Base-by-base conservation (phyloP, 116 monocot species). In the Thalassia testudinum region DNA sequence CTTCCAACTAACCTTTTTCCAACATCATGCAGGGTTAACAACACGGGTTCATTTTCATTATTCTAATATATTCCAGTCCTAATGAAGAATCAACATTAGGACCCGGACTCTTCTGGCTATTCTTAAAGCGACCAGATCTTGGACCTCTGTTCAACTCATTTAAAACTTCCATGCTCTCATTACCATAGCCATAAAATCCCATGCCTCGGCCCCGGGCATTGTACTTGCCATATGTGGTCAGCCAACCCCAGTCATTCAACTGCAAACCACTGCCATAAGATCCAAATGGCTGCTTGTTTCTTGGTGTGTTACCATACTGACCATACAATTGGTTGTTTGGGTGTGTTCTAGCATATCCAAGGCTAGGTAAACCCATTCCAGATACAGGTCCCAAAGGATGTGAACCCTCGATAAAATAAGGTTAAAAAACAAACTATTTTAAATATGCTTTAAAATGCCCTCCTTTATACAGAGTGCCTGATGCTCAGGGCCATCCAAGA, bases 71-170 rank as follows among this genome's bases (percentile, higher is more conserved):
- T n/a, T n/a, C n/a, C n/a, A n/a, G n/a, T n/a, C n/a, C n/a, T n/a
- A n/a, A n/a, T n/a, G n/a, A n/a, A 34, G 30, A 3, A 37, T 7
- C 37, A 37, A 77, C 66, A 54, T 52, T 51, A 45, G 73, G 40
- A 27, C 60, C 76, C 38, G 65, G 25, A 16, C 52, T 61, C 49
- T 88, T 88, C 14, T 55, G 73, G 42, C n/a, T 43, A 43, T 62
- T 74, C 56, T 66, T 79, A 15, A 70, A 56, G 12, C 66, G 76
- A 45, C 76, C 76, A 24, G 76, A 59, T 61, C 88, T 76, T 8
- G 88, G 88, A n/a, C 88, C 88, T 66, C 73, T 75, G 59, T 88
- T 88, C 18, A 88, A 66, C 68, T 88, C 88, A 54, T 56, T 66
- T 50, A 82, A 63, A 20, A 79, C 79, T 60, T 88, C 82, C 22